These are phyloP conservation scores for Lenwebbia sp. DNA, from an alignment of 345 rosid genomes.

Conservation along the genomic window DNA sequence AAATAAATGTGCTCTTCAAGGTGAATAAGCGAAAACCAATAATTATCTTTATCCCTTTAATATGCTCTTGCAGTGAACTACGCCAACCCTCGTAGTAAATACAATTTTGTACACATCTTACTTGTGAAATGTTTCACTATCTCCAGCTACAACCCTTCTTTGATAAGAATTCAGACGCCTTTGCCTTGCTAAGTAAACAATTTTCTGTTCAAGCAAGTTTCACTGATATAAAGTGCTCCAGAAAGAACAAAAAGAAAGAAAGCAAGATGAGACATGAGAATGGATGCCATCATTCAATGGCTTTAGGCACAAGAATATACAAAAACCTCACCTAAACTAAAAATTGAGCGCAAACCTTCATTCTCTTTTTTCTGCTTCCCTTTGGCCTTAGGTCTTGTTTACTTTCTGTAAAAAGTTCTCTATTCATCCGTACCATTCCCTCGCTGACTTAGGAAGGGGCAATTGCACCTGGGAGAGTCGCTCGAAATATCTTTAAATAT, in stretches of 20 bases:
- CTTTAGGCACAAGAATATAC: neutral
- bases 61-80: neutral
- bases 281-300: neutral
- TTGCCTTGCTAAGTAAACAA: neutral
- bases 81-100: neutral
- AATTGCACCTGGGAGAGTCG: neutral
- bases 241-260: neutral
- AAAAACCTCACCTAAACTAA: neutral
- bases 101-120: neutral
- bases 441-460: neutral
- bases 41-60: neutral
- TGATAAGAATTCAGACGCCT: neutral
- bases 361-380: neutral
- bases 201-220: neutral
- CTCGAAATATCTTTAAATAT: conserved; percentile 6
- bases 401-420: neutral
- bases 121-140: neutral
- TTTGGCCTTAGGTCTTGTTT: neutral
- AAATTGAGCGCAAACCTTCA: neutral
- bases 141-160: neutral
- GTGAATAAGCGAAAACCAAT: neutral
- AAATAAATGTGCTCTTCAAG: neutral
- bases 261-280: neutral
- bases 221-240: neutral
- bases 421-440: neutral